Evolutionary conservation across 805 yeast species (phyloP).

Genomic region (Spathaspora gorwiae): DNA sequence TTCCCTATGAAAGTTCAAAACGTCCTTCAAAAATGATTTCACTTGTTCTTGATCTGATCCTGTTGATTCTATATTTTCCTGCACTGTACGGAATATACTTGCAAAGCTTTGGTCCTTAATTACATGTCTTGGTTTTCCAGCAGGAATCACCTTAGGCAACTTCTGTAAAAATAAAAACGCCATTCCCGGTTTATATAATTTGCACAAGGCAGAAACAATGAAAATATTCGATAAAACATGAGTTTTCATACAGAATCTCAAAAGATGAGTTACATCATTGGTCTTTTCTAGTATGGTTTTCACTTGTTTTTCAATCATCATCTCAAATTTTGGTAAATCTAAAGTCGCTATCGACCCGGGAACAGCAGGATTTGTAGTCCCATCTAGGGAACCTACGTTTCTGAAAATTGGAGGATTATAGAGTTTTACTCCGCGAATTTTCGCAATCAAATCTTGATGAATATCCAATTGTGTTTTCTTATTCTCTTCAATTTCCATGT

Average conservation of each 20-base stretch:
- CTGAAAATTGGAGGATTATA: constrained; percentile 23
- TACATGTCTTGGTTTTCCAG: neutral
- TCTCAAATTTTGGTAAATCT: constrained; percentile 31
- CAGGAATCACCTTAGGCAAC: neutral
- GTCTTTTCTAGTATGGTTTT: no score
- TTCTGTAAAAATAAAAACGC: neutral
- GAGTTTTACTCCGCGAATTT: constrained; percentile 4
- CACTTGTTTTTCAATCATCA: constrained; percentile 14
- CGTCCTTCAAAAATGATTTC: no score
- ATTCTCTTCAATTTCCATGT: neutral
- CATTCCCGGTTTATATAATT: neutral
- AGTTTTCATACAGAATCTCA: constrained; percentile 15
- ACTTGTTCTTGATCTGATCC: no score
- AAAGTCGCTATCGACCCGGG: constrained; percentile 20
- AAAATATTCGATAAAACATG: constrained; percentile 25
- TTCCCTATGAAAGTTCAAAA: no score
- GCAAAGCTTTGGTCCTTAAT: neutral
- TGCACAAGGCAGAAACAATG: constrained; percentile 19
- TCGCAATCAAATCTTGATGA: constrained; percentile 8
- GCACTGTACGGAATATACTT: neutral
- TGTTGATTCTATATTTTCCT: no score
- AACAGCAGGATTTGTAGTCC: constrained; percentile 19
- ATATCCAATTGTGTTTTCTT: constrained; percentile 6
- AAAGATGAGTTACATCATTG: neutral
- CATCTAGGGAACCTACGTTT: constrained; percentile 22